A percentile compares a stretch with the other conserved stretches of the same genome.
Conservation (phyloP, 768 basidiomycete species). For the Leccinum aurantiacum region DNA sequence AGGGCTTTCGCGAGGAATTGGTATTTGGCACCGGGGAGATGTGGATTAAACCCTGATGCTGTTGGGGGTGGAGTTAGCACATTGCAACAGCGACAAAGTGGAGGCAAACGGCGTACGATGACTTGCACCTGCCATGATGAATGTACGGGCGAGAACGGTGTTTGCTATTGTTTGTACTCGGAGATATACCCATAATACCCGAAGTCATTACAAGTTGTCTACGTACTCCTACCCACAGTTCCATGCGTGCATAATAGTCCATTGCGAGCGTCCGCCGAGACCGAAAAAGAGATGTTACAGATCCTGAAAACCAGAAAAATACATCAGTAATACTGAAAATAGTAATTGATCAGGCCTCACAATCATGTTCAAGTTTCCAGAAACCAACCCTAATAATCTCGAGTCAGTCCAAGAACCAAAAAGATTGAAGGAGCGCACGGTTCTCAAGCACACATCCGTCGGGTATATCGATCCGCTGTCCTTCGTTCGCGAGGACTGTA, state of each 20-base stretch:
- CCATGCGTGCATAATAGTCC: not conserved
- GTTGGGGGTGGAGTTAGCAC: constrained; percentile 7
- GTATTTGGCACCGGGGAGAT: constrained; percentile 75
- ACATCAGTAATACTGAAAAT: not conserved
- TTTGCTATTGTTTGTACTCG: constrained; percentile 28
- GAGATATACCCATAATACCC: not conserved
- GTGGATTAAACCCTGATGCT: constrained; percentile 86
- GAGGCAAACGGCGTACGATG: constrained; percentile 25
- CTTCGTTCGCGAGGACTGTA: constrained; percentile 77
- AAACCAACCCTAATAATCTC: constrained; percentile 55
- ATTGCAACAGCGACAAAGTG: not conserved
- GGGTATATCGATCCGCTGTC: constrained; percentile 78
- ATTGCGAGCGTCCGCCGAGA: not conserved
- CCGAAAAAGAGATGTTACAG: not conserved
- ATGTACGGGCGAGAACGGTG: constrained; percentile 20
- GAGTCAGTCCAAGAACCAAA: not conserved
- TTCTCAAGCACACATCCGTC: constrained; percentile 81
- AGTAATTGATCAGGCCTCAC: constrained; percentile 22
- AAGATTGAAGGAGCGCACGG: constrained; percentile 32
- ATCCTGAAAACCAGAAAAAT: constrained; percentile 6
- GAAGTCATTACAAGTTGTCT: not conserved
- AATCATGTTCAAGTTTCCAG: constrained; percentile 85
- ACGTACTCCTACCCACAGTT: not conserved
- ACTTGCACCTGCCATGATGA: constrained; percentile 35
- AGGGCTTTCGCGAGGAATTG: constrained; percentile 80